These are phyloP conservation scores for Nothopassalora personata DNA, from an alignment of 2,329 filamentous ascomycete genomes.

Conservation along the genomic window DNA sequence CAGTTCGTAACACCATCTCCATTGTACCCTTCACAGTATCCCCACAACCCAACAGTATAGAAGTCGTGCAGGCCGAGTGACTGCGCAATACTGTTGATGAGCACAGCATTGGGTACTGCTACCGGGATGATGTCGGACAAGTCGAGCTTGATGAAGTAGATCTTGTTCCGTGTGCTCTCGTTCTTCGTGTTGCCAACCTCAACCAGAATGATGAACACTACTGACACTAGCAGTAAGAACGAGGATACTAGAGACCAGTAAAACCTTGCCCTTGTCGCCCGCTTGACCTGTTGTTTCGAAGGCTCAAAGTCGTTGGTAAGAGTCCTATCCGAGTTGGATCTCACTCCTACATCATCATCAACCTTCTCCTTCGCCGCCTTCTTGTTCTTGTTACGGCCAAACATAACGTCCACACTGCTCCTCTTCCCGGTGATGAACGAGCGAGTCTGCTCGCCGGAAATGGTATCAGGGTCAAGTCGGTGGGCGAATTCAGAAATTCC, in stretches of 20 bases:
- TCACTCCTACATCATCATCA: conserved; percentile 5
- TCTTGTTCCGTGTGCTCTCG: conserved; percentile 58
- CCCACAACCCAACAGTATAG: conserved; percentile 89
- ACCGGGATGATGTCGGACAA: conserved; percentile 74
- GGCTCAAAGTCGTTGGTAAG: conserved; percentile 28
- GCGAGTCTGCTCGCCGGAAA: not conserved
- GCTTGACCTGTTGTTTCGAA: conserved; percentile 39
- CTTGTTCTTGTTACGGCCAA: conserved; percentile 27
- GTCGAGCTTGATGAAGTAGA: conserved; percentile 81
- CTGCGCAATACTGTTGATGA: conserved; percentile 83
- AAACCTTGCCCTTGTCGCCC: conserved; percentile 49
- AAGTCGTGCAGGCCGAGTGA: conserved; percentile 88
- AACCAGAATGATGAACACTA: conserved; percentile 75
- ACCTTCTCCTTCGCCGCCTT: conserved; percentile 3
- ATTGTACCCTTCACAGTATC: conserved; percentile 81
- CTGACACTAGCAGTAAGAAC: conserved; percentile 65
- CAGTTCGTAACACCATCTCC: conserved; percentile 71
- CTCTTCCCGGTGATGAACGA: not conserved
- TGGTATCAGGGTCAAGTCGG: not conserved
- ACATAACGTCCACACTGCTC: conserved; percentile 22
- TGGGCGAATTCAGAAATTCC: not conserved
- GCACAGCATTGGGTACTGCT: conserved; percentile 62
- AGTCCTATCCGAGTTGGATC: conserved; percentile 23
- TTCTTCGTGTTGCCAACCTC: conserved; percentile 66
- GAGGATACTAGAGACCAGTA: conserved; percentile 61